Conservation (phyloP, 1,139 yeast genomes). For the Taphrina sp. region DNA sequence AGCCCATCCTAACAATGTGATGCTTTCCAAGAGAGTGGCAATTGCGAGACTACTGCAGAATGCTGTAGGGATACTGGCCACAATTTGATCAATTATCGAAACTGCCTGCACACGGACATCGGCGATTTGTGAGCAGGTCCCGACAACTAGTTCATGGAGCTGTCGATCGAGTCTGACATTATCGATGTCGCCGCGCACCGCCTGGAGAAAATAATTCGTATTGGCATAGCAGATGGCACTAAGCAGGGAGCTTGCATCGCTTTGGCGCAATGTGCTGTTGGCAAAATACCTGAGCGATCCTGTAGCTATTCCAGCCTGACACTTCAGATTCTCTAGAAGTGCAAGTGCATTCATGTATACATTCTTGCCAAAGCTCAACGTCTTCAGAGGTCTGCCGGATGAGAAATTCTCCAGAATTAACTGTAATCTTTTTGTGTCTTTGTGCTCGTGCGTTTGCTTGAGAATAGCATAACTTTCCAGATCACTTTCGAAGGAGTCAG, state of each 20-base stretch:
- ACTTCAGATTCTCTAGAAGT: constrained; percentile 74
- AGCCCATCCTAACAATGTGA: constrained; percentile 74
- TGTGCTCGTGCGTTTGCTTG: constrained; percentile 80
- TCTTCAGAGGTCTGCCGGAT: constrained; percentile 45
- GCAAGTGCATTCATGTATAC: constrained; percentile 86
- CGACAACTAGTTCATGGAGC: constrained; percentile 62
- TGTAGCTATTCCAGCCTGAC: constrained; percentile 77
- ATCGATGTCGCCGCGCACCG: constrained; percentile 4
- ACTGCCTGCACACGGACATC: constrained; percentile 79
- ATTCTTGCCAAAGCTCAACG: constrained; percentile 71
- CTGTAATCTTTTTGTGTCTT: constrained; percentile 61
- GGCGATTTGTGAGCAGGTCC: constrained; percentile 74
- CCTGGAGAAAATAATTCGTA: constrained; percentile 55
- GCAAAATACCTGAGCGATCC: constrained; percentile 72
- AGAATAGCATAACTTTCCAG: constrained; percentile 87
- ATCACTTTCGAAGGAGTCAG: constrained; percentile 86
- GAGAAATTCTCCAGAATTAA: constrained; percentile 19
- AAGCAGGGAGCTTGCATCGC: constrained; percentile 71
- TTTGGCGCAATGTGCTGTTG: constrained; percentile 74
- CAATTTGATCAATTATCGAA: constrained; percentile 69
- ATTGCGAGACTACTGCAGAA: constrained; percentile 72
- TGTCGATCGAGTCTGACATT: constrained; percentile 55
- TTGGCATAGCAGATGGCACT: constrained; percentile 63
- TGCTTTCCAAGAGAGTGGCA: constrained; percentile 74
- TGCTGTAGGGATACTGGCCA: constrained; percentile 71